Conservation (phyloP, 495 filamentous ascomycete genomes). For the Hyphodiscus hymeniophilus region DNA sequence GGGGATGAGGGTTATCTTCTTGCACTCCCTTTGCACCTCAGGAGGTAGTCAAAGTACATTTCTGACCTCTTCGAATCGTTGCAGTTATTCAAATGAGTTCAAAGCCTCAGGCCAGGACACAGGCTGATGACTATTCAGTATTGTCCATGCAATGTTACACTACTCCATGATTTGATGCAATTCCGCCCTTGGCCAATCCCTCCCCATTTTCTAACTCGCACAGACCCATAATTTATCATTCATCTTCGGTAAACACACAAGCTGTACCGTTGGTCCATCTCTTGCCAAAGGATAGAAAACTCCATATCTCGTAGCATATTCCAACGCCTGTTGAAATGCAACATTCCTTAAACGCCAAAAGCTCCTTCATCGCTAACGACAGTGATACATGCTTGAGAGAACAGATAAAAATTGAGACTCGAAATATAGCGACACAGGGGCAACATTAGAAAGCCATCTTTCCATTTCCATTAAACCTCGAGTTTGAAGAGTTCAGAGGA, state of each 20-base stretch:
- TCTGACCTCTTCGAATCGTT: too few species aligned
- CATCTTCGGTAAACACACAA: background rate
- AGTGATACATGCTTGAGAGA: slow-evolving; percentile 7
- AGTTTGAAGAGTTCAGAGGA: slow-evolving; percentile 14
- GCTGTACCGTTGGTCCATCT: background rate
- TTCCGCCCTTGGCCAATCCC: too few species aligned
- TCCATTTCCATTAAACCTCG: slow-evolving; percentile 20
- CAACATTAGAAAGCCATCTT: slow-evolving; percentile 18
- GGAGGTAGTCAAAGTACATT: too few species aligned
- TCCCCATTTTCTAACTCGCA: too few species aligned
- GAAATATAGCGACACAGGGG: background rate
- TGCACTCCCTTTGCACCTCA: too few species aligned
- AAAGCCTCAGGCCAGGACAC: too few species aligned
- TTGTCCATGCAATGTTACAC: too few species aligned
- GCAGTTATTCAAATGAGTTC: too few species aligned
- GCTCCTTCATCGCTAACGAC: slow-evolving; percentile 8
- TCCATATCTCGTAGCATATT: slow-evolving; percentile 1
- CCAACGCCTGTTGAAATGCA: slow-evolving; percentile 11
- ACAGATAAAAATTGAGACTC: background rate
- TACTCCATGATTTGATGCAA: too few species aligned
- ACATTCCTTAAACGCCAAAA: background rate
- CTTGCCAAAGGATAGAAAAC: background rate
- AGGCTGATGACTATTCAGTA: too few species aligned
- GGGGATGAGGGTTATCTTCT: too few species aligned
- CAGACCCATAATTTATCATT: too few species aligned